phyloP scores from a whole-genome alignment of 805 yeast species.

The Blastobotrys robertii region DNA sequence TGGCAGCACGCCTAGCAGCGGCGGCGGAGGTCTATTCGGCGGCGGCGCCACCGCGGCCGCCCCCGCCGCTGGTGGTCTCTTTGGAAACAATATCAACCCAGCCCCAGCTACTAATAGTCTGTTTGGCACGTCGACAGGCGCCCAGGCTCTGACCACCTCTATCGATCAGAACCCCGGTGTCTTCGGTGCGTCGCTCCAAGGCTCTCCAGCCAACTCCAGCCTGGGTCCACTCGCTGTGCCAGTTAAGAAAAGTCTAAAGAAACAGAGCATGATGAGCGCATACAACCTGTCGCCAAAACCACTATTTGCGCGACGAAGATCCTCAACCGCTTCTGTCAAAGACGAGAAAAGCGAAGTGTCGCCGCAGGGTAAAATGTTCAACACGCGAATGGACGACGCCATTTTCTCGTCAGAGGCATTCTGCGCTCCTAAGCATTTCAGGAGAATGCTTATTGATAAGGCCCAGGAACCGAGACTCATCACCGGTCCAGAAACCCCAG shows the following conservation, averaged over 20 bases:
- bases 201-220: constrained; percentile 27
- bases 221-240: constrained; percentile 5
- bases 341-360: constrained; percentile 10
- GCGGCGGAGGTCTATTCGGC: constrained; percentile 21
- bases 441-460: constrained; percentile 45
- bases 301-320: constrained; percentile 29
- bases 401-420: constrained; percentile 64
- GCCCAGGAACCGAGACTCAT: constrained; percentile 2
- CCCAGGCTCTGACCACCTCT: constrained; percentile 27
- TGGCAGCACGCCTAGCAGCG: constrained; percentile 7
- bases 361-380: constrained; percentile 26
- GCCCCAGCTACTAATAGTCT: constrained; percentile 8
- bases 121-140: constrained; percentile 7
- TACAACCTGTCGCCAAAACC: constrained; percentile 60
- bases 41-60: constrained; percentile 23
- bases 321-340: constrained; percentile 1
- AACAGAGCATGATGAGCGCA: constrained; percentile 50
- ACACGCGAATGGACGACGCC: constrained; percentile 50
- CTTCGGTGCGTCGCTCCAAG: constrained; percentile 32
- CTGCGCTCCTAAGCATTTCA: constrained; percentile 48
- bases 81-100: constrained; percentile 12
- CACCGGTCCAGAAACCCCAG: not conserved
- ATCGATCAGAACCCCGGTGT: constrained; percentile 44
- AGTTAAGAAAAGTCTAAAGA: constrained; percentile 30
- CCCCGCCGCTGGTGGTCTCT: constrained; percentile 23